Evolutionary conservation across 148 eudicot genomes (phyloP).

Genomic region (Euryodendron excelsum): DNA sequence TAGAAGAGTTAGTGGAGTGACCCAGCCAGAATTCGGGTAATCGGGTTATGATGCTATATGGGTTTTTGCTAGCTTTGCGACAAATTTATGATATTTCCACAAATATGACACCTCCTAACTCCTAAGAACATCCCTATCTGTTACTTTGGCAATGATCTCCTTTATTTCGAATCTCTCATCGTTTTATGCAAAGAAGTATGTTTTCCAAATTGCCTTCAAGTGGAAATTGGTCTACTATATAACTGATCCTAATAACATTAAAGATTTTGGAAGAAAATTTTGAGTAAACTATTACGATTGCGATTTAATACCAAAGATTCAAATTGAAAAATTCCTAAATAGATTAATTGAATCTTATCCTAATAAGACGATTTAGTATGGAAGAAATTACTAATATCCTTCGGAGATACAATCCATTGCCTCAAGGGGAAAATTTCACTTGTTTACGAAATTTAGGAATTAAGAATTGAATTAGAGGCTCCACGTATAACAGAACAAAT

Average conservation of each 20-base stretch:
- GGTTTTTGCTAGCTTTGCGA: too few species aligned
- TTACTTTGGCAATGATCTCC: background rate
- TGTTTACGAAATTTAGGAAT: background rate
- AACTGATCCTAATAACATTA: too few species aligned
- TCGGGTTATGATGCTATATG: background rate
- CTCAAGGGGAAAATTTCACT: background rate
- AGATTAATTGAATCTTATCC: too few species aligned
- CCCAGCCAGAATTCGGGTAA: background rate
- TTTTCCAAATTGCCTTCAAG: background rate
- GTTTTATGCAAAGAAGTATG: background rate
- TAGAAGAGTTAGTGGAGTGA: background rate
- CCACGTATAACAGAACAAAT: background rate
- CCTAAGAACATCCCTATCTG: background rate
- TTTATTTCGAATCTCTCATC: background rate
- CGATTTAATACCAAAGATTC: background rate
- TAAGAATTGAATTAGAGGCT: background rate
- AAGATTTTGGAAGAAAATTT: too few species aligned
- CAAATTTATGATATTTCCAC: too few species aligned
- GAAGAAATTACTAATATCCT: too few species aligned
- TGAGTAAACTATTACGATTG: too few species aligned
- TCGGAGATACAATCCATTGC: background rate
- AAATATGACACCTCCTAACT: too few species aligned
- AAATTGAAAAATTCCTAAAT: background rate
- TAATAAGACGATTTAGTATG: background rate
- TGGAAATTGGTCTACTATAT: background rate